These are phyloP conservation scores for Xanthoparmelia taractica DNA, from an alignment of 495 filamentous ascomycete genomes.

Conservation along the genomic window DNA sequence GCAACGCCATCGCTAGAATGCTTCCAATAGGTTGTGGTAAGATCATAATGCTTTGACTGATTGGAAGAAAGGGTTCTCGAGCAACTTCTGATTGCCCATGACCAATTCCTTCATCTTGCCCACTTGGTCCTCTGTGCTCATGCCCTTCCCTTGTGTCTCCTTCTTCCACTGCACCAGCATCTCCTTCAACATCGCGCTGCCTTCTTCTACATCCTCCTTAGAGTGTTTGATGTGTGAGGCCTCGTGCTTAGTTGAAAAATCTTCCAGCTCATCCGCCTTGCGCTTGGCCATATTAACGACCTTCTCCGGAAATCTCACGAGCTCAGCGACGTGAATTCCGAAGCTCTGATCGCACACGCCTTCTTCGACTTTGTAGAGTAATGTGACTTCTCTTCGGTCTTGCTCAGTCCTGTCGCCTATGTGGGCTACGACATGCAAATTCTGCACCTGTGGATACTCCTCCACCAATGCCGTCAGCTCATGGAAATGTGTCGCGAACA, in stretches of 20 bases:
- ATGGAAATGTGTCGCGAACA: slow-evolving; percentile 98
- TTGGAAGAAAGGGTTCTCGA: slow-evolving; percentile 82
- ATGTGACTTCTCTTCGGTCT: slow-evolving; percentile 73
- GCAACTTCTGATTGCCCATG: slow-evolving; percentile 57
- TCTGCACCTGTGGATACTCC: slow-evolving; percentile 76
- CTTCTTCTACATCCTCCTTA: slow-evolving; percentile 83
- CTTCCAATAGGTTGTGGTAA: background rate
- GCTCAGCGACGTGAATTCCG: slow-evolving; percentile 95
- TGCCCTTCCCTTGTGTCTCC: slow-evolving; percentile 55
- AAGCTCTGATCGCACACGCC: slow-evolving; percentile 96
- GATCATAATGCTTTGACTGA: slow-evolving; percentile 68
- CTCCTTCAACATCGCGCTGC: slow-evolving; percentile 78
- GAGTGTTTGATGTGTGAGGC: slow-evolving; percentile 51
- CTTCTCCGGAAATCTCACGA: slow-evolving; percentile 95
- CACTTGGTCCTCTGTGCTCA: slow-evolving; percentile 74
- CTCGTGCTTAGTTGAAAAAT: slow-evolving; percentile 69
- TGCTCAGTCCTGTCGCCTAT: slow-evolving; percentile 54
- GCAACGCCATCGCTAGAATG: slow-evolving; percentile 4
- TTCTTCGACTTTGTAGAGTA: slow-evolving; percentile 91
- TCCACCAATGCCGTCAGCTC: slow-evolving; percentile 88
- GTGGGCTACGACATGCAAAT: slow-evolving; percentile 92
- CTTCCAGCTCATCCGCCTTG: slow-evolving; percentile 95
- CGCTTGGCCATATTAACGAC: slow-evolving; percentile 98
- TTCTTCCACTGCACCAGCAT: slow-evolving; percentile 84
- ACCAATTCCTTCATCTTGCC: slow-evolving; percentile 73